Evolutionary conservation across 257 asterid genomes (phyloP), one percentile per base, ranked within the genome.

Genomic region (Marsdenia floribunda): DNA sequence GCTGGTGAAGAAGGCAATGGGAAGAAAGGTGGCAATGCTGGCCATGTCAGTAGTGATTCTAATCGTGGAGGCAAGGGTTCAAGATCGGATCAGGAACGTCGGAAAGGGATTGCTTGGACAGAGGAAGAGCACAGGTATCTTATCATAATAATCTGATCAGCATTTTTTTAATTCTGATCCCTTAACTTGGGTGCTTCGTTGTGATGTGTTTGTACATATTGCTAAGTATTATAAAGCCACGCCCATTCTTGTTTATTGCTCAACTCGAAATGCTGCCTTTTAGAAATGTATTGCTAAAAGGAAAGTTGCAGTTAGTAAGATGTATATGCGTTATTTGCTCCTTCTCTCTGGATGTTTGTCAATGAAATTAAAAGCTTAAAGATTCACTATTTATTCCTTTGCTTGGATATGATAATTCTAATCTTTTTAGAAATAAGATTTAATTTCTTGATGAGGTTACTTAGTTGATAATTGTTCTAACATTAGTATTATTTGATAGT

Each of bases 81-180:
- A 8, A 88, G 70, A 76, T 79, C 90, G 6, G 96, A 94, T 69
- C 96, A 90, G 85, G 97, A 93, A 77, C 95, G 98, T 7, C 93
- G 97, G 18, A 91, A 92, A 75, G 98, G 98, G 77, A 91, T 90
- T 82, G 96, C 96, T 73, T 92, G 98, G 98, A 92, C 98, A 10
- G 99, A 95, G 83, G 99, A 95, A 54, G 99, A 95, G 75, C 99
- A 95, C 83, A 87, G 96, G 99, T 94, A 68, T 80, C 52, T 68
- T 29, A 69, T 70, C 46, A 47, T 15, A 74, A 65, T 19, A 35
- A 37, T 78, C 58, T 16, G 21, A 65, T 64, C 52, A 52, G 21
- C 14, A 44, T 68, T 63, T 71, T 16, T 38, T 19, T 71, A 71
- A 29, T 10, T 50, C 9, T 8, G 1, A 6, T 42, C 29, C 1